A percentile compares a stretch with the other conserved stretches of the same genome.
Conservation (phyloP, 495 filamentous ascomycete genomes). For the Annulohypoxylon bovei region DNA sequence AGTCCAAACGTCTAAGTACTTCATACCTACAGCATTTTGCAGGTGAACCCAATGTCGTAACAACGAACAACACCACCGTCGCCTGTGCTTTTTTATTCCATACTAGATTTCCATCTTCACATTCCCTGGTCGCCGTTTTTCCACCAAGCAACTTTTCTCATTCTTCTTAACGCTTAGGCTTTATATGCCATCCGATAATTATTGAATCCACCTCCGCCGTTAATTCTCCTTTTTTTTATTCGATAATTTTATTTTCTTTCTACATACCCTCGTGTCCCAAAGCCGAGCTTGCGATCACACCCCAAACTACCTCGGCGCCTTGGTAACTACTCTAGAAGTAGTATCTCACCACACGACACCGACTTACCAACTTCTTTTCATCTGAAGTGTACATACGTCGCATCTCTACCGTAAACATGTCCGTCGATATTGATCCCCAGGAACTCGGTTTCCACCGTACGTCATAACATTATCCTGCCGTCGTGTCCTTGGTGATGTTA, state of each 20-base stretch:
- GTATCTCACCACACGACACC: not conserved
- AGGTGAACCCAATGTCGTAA: conserved; percentile 39
- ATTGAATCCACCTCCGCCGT: conserved; percentile 2
- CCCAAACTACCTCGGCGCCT: conserved; percentile 16
- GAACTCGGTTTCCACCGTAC: conserved; percentile 94
- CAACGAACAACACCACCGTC: conserved; percentile 33
- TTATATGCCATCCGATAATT: conserved; percentile 6
- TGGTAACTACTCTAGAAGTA: conserved; percentile 3
- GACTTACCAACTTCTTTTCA: not conserved
- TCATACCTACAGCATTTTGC: too few species aligned
- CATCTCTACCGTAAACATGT: conserved; percentile 69
- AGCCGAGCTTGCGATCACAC: conserved; percentile 30
- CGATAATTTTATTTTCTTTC: conserved; percentile 35
- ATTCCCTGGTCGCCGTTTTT: conserved; percentile 17
- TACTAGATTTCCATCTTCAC: conserved; percentile 39
- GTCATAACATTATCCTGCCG: conserved; percentile 46
- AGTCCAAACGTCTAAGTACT: too few species aligned
- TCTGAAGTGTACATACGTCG: conserved; percentile 8
- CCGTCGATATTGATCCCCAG: conserved; percentile 87
- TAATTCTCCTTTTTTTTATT: conserved; percentile 23
- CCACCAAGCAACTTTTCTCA: conserved; percentile 9
- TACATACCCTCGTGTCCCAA: not conserved
- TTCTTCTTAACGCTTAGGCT: conserved; percentile 1
- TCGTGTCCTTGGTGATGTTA: not conserved
- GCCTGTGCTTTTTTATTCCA: conserved; percentile 32